phyloP scores from a whole-genome alignment of 2,329 filamentous ascomycete species.

The Colletotrichum sp. region DNA sequence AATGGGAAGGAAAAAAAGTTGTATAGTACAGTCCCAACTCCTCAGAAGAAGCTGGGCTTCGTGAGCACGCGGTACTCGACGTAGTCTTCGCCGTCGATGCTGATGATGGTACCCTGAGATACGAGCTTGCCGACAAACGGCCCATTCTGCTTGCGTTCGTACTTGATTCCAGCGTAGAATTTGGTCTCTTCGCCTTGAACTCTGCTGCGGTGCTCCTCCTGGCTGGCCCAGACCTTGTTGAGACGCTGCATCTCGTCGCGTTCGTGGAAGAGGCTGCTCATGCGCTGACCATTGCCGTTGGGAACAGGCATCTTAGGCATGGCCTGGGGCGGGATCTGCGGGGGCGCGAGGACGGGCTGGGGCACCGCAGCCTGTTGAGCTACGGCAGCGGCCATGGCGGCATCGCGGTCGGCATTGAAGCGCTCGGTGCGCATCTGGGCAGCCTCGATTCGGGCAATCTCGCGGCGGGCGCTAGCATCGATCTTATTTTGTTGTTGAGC shows the following conservation, averaged over 20 bases:
- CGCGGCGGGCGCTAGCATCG: constrained; percentile 53
- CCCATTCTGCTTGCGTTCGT: constrained; percentile 64
- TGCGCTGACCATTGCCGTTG: constrained; percentile 1
- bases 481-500: constrained; percentile 48
- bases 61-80: constrained; percentile 70
- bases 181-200: constrained; percentile 56
- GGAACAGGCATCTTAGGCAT: constrained; percentile 9
- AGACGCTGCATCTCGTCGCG: constrained; percentile 55
- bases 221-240: constrained; percentile 60
- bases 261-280: constrained; percentile 43
- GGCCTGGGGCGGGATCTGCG: neutral
- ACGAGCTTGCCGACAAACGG: constrained; percentile 69
- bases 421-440: constrained; percentile 56
- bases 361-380: neutral
- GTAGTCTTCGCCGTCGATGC: constrained; percentile 70
- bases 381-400: constrained; percentile 30
- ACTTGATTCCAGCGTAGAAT: constrained; percentile 64
- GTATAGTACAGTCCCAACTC: neutral
- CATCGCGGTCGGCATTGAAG: constrained; percentile 47
- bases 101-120: constrained; percentile 65
- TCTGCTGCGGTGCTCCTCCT: constrained; percentile 52
- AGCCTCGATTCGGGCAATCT: constrained; percentile 57
- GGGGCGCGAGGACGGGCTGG: neutral
- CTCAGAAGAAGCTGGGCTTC: constrained; percentile 64
- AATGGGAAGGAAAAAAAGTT: neutral